Conservation (phyloP, 202 grass and related monocot genomes). For the Carex arenaria region DNA sequence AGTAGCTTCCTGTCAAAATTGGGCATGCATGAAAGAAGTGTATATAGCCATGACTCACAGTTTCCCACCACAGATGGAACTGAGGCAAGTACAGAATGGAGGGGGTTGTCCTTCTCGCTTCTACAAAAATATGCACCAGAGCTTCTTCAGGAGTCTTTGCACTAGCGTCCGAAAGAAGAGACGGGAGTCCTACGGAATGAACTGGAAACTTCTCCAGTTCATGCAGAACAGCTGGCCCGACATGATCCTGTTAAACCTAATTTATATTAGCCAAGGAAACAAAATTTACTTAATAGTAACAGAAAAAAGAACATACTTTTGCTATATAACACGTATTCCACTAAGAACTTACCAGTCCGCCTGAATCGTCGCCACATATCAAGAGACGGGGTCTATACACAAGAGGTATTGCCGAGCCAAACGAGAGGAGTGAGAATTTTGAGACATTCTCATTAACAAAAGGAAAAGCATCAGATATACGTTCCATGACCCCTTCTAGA, state of each 20-base stretch:
- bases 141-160: conserved; percentile 99
- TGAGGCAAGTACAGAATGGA: conserved; percentile 95
- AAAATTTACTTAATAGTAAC: neutral
- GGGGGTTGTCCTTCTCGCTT: conserved; percentile 95
- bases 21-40: neutral
- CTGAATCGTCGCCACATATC: conserved; percentile 72
- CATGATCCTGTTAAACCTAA: conserved; percentile 80
- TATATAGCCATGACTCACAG: conserved; percentile 52
- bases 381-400: conserved; percentile 96
- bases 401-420: conserved; percentile 72
- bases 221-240: conserved; percentile 96
- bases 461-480: conserved; percentile 74
- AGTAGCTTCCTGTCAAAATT: neutral
- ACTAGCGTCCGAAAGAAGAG: conserved; percentile 98
- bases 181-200: conserved; percentile 86
- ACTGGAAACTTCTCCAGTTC: conserved; percentile 99
- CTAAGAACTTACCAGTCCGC: conserved; percentile 64
- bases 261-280: conserved; percentile 34
- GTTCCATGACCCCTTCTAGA: conserved; percentile 82
- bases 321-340: conserved; percentile 12
- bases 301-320: conserved; percentile 8
- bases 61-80: conserved; percentile 99
- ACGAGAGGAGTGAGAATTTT: conserved; percentile 62
- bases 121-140: conserved; percentile 98
- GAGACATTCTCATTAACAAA: conserved; percentile 69